These are phyloP conservation scores for Tuber borchii DNA, from an alignment of 495 filamentous ascomycete species.

Conservation along the genomic window DNA sequence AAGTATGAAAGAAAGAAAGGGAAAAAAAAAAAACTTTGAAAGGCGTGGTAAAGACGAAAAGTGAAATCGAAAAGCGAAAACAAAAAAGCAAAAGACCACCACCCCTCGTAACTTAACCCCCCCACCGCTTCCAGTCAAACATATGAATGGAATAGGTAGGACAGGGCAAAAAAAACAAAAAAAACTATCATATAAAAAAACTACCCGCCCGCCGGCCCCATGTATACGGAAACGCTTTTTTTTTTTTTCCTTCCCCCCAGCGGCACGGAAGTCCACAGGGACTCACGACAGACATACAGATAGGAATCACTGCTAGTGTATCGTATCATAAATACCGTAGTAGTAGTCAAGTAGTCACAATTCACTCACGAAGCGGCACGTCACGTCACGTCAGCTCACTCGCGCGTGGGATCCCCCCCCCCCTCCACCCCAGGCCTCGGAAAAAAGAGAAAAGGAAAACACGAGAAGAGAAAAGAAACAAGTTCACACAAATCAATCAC, in stretches of 20 bases:
- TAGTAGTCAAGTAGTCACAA: neutral
- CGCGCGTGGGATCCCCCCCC: neutral
- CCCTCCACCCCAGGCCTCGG: neutral
- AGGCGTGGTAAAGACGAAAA: neutral
- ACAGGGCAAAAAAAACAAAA: too few species aligned
- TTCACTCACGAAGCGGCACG: constrained; percentile 3
- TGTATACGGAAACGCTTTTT: neutral
- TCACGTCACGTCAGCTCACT: constrained; percentile 5
- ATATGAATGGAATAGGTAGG: neutral
- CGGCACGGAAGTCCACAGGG: neutral
- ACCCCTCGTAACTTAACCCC: neutral
- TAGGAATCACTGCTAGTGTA: neutral
- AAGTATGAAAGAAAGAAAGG: neutral
- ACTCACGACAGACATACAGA: neutral
- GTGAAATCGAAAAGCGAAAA: neutral
- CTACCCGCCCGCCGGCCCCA: neutral
- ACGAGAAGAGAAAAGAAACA: constrained; percentile 14
- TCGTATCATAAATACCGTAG: neutral
- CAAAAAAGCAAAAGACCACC: neutral
- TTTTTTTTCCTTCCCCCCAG: neutral
- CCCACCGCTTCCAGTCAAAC: neutral
- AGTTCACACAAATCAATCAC: constrained; percentile 3
- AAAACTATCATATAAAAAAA: neutral
- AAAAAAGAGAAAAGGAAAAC: constrained; percentile 5
- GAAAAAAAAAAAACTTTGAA: neutral